phyloP scores from a whole-genome alignment of 1,284 basidiomycete genomes.

The Ustilago lituana region DNA sequence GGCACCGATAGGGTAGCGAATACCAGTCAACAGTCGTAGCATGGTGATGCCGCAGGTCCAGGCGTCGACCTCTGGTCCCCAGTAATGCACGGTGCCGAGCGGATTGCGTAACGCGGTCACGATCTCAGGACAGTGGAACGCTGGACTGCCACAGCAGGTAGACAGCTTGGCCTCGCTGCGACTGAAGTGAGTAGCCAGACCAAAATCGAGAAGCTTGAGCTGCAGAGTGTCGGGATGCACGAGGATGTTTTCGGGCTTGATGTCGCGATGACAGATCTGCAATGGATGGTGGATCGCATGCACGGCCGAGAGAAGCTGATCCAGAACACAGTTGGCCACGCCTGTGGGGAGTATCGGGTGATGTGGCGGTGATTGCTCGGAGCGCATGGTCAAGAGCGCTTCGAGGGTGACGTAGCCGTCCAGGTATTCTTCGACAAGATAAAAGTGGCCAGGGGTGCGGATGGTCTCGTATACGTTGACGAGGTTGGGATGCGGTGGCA shows the following conservation, averaged over 20 bases:
- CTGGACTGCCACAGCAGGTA: slow-evolving; percentile 72
- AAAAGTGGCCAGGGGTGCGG: slow-evolving; percentile 72
- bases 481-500: slow-evolving; percentile 72
- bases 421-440: slow-evolving; percentile 72
- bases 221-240: slow-evolving; percentile 68
- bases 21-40: slow-evolving; percentile 70
- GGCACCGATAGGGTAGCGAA: slow-evolving; percentile 71
- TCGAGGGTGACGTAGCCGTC: slow-evolving; percentile 69
- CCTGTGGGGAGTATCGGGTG: slow-evolving; percentile 59
- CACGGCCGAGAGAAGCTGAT: slow-evolving; percentile 72
- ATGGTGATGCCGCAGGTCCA: slow-evolving; percentile 73
- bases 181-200: slow-evolving; percentile 72
- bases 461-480: slow-evolving; percentile 72
- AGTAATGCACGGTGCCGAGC: slow-evolving; percentile 69
- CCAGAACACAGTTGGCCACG: slow-evolving; percentile 68
- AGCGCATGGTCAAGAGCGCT: slow-evolving; percentile 52
- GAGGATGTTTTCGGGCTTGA: slow-evolving; percentile 71
- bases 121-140: slow-evolving; percentile 72
- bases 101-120: slow-evolving; percentile 70
- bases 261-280: slow-evolving; percentile 72
- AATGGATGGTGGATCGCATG: slow-evolving; percentile 71
- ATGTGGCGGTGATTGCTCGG: slow-evolving; percentile 35
- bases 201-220: slow-evolving; percentile 71
- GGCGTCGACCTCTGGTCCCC: slow-evolving; percentile 72
- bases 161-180: slow-evolving; percentile 71